These are phyloP conservation scores for Sporobolomyces roseus DNA, from an alignment of 768 basidiomycete species.

Conservation along the genomic window DNA sequence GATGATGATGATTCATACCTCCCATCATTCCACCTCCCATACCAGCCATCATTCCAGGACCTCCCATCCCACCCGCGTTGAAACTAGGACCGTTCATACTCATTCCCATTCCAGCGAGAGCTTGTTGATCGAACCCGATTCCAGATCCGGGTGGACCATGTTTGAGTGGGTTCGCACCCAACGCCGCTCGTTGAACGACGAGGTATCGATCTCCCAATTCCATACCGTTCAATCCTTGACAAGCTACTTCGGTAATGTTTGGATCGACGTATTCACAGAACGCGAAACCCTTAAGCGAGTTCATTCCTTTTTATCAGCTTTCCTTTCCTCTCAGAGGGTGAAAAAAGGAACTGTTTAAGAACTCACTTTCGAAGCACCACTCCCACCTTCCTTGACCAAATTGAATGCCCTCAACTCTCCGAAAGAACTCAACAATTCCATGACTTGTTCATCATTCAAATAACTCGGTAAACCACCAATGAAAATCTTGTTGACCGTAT, in stretches of 20 bases:
- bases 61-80: no score
- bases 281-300: constrained; percentile 74
- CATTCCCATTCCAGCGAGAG: constrained; percentile 5
- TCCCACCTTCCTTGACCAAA: constrained; percentile 88
- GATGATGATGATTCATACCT: neutral
- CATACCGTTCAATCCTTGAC: constrained; percentile 94
- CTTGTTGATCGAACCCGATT: constrained; percentile 42
- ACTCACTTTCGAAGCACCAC: constrained; percentile 76
- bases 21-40: neutral
- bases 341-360: neutral
- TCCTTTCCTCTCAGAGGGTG: neutral
- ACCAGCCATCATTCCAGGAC: neutral
- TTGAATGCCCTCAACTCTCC: constrained; percentile 98
- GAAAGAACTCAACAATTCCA: constrained; percentile 94
- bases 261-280: constrained; percentile 97
- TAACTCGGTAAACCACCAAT: constrained; percentile 93
- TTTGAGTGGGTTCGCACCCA: constrained; percentile 55
- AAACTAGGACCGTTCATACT: neutral
- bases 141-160: constrained; percentile 57
- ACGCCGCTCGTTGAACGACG: constrained; percentile 92
- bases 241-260: constrained; percentile 85
- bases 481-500: constrained; percentile 96
- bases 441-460: constrained; percentile 96
- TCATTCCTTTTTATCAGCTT: no score
- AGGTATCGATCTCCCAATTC: constrained; percentile 91